Evolutionary conservation across 192 early-diverging fungal genomes (phyloP), one percentile per base, ranked within the genome.

Genomic region (Coemansia asiatica): DNA sequence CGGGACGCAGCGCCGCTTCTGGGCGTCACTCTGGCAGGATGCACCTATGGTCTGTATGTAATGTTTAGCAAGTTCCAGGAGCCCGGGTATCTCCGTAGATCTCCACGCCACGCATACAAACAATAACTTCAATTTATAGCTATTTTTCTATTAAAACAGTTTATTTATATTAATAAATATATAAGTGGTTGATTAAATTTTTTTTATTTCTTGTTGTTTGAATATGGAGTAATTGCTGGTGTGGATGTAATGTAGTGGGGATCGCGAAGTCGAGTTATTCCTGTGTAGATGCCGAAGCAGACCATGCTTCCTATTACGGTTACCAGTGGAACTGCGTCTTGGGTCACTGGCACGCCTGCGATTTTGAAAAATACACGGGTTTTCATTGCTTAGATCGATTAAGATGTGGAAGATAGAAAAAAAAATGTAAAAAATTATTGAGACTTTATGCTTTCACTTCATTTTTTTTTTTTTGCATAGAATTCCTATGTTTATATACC

Each of bases 61-160:
- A 66, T 73, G 70, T 53, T 63, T 26, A 82, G 74, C 73, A 76
- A 76, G 56, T 76, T 82, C 75, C 70, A 73, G 25, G 80, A 82
- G 61, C 80, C 80, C 18, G 71, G 67, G 6, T 82, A 82, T 63
- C 44, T 82, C 63, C 80, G 80, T 18, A 62, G 74, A 8, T 16
- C 40, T 15, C 80, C 80, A 0, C 63, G 66, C 10, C 60, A 70
- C 9, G 65, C 75, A 19, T 82, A 81, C 72, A 81, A 81, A 13
- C 16, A 44, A 44, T 44, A 4, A 16, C 1, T 6, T 2, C 8
- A 9, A 13, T 44, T 44, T 44, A 44, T n/a, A n/a, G n/a, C n/a
- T n/a, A n/a, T n/a, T n/a, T n/a, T 44, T 44, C 31, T 33, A 33
- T 33, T 3, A 33, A 3, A 33, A 33, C 8, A 8, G 31, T 6